Base-by-base conservation (phyloP, 108 stramenopile species). In the Craspedostauros australis region DNA sequence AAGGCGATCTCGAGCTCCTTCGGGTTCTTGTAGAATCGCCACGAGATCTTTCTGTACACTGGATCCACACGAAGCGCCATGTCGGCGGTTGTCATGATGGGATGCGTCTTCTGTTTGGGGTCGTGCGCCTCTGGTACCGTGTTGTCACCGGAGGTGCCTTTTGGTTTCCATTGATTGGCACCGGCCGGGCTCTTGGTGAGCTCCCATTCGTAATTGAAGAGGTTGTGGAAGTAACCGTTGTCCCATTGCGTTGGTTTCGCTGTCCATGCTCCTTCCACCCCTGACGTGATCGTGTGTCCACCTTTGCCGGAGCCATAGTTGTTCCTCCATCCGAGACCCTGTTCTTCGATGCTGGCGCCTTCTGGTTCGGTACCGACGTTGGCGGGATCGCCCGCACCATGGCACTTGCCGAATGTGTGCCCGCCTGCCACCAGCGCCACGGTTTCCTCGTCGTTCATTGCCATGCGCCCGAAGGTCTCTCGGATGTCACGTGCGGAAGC, bases 381-480 rank as follows among this genome's bases (percentile, higher is more conserved):
- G 1, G 56, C 56, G 2, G 80, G 47, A 62, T 79, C 50, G 0
- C 66, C 79, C 14, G 85, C 85, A 30, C 85, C 85, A 65, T 87
- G 85, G 2, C 75, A 62, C 43, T 87, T 87, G n/a, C 81, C 85
- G 48, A 87, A 83, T 1, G 85, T 86, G 48, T 87, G 85, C 18
- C 85, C 85, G 48, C 85, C 85, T 15, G 85, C 85, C 58, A 87
- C 80, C 26, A 87, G 51, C 29, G 85, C 85, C 14, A 87, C 85
- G 1, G 85, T 87, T 52, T 87, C 85, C 53, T 77, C 57, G 50
- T 87, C 85, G 39, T 71, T 70, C 81, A 87, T 82, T 1, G 79
- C 80, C 85, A 87, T 87, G 0, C 81, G 68, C 11, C 57, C 58
- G 45, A 87, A 87, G 29, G 85, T 87, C 23, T 71, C 71, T 31